These are phyloP conservation scores for Guyanaporus albipodus DNA, from an alignment of 768 basidiomycete species.

Conservation along the genomic window DNA sequence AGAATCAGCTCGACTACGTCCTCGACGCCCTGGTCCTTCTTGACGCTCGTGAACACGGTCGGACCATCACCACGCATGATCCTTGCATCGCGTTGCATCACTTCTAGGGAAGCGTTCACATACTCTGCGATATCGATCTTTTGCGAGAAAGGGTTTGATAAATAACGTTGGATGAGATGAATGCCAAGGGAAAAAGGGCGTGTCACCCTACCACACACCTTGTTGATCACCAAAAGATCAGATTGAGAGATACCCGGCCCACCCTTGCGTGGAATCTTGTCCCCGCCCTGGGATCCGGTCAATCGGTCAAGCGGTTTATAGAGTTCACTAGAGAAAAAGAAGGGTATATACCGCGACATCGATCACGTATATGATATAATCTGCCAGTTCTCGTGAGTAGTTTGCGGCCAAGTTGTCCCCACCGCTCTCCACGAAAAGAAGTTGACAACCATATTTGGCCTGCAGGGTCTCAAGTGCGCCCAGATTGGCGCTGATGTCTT, in stretches of 20 bases:
- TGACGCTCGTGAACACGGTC: conserved; percentile 86
- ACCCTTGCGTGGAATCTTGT: conserved; percentile 98
- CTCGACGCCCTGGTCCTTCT: conserved; percentile 71
- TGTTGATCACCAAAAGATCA: conserved; percentile 93
- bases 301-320: conserved; percentile 4
- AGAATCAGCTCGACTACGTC: conserved; percentile 79
- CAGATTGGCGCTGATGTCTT: conserved; percentile 97
- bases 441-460: conserved; percentile 82
- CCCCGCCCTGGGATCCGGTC: conserved; percentile 69
- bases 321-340: neutral
- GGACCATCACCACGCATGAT: conserved; percentile 94
- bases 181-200: neutral
- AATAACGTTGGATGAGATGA: neutral
- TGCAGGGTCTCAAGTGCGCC: conserved; percentile 93
- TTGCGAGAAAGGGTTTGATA: neutral
- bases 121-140: conserved; percentile 92
- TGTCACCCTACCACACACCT: conserved; percentile 51
- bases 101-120: conserved; percentile 88
- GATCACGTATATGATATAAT: conserved; percentile 95
- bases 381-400: conserved; percentile 93
- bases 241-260: conserved; percentile 97
- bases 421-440: conserved; percentile 93
- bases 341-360: conserved; percentile 64
- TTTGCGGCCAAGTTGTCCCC: conserved; percentile 98
- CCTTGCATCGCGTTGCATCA: conserved; percentile 92